Evolutionary conservation across 1,284 basidiomycete species (phyloP), one percentile per base, ranked within the genome.

Genomic region (Trametes versicolor): DNA sequence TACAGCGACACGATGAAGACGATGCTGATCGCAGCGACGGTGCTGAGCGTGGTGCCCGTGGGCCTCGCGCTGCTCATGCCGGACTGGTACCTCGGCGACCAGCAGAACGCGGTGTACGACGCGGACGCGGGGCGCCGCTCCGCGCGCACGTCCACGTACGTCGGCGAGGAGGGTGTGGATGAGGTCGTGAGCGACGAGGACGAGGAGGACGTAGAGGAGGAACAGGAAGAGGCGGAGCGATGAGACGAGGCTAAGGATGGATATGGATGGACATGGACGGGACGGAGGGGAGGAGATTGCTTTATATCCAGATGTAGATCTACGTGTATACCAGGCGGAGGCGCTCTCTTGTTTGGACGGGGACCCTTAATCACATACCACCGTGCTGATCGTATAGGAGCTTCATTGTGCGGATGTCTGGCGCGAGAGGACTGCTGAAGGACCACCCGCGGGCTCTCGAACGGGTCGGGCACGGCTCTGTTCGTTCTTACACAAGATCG

Each of bases 1-100:
- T 87, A 87, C 73, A 77, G 81, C 70, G 82, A 85, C 49, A 83
- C 83, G 29, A 88, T 88, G 87, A 80, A 82, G 68, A 74, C 80
- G 12, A 81, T 88, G 75, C 79, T 83, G 36, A 80, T 87, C 60
- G 79, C 67, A 29, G 78, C 76, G 21, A 77, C 75, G 27, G 70
- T 62, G 43, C 49, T 78, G 56, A 71, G 71, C 60, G 66, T 74
- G 51, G 29, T 76, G 13, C 75, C 75, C 58, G 66, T 76, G 58
- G 51, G 71, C 19, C 67, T 72, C 34, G 66, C 75, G 50, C 63
- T 75, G 48, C 54, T 71, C 62, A 75, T 75, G 72, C 74, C 74
- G 19, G 61, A 75, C 64, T 75, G 68, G 67, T 72, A 72, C 67
- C 72, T 76, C 62, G 74, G 74, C 60, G 72, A 74, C 66, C 67